phyloP scores from a whole-genome alignment of 371 early-diverging fungal species.

The Mucor saturninus region DNA sequence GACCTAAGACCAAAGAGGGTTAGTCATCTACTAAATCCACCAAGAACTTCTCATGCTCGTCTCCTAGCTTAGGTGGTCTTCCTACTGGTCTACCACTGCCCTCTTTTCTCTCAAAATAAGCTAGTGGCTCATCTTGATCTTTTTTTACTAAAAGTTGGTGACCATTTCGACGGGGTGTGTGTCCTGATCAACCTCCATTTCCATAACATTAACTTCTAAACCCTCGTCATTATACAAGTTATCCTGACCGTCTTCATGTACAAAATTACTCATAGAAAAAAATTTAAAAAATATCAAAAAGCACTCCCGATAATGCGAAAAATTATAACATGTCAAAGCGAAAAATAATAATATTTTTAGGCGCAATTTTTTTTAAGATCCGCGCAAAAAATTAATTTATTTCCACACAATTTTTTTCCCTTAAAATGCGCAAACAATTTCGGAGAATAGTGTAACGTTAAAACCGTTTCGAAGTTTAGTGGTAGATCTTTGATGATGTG shows the following conservation, averaged over 20 bases:
- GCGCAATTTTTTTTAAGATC: no score
- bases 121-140: background rate
- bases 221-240: background rate
- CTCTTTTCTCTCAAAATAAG: conserved; percentile 10
- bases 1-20: conserved; percentile 9
- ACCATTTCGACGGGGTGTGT: background rate
- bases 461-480: no score
- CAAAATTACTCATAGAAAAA: background rate
- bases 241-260: background rate
- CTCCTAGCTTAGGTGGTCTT: conserved; percentile 12
- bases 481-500: no score
- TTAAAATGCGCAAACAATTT: no score
- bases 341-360: no score
- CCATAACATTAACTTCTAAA: background rate
- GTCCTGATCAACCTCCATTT: background rate
- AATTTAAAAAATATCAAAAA: no score
- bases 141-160: background rate
- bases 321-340: no score
- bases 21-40: conserved; percentile 18
- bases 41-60: conserved; percentile 12
- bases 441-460: no score
- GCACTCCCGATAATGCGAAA: no score
- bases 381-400: no score
- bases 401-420: no score
- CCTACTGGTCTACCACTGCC: conserved; percentile 18